Base-by-base conservation (phyloP, 306 rosid genomes). In the Cicer judaicum region DNA sequence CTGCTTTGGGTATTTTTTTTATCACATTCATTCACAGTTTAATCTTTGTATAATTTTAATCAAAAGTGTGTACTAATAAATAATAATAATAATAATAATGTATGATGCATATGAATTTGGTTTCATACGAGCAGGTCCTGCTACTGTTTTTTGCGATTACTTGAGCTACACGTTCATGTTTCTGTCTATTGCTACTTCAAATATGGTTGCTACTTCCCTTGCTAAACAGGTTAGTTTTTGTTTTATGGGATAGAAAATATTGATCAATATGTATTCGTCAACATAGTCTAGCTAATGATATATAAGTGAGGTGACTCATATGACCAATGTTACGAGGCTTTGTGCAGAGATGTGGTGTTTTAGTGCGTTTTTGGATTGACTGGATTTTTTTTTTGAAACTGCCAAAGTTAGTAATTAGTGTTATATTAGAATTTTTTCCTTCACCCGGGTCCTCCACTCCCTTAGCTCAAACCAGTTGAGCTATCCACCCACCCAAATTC, bases 131-230 rank as follows among this genome's bases (percentile, higher is more conserved):
- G 40, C 89, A 93, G 98, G 97, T 36, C 97, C 98, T 18, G 97
- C 77, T 40, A 93, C 98, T 2, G 96, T 93, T 68, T 68, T 93
- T 34, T 93, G 98, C 52, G 98, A 93, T 76, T 83, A 87, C 68
- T 77, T 82, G 79, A 81, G 96, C 81, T 91, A 87, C 16, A 38
- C 68, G 42, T 93, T 93, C 85, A 93, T 93, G 98, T 93, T 93
- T 78, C 90, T 93, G 44, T 89, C 97, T 0, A 70, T 93, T 68
- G 94, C 98, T 5, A 93, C 98, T 74, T 93, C 98, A 1, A 93
- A 93, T 74, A 89, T 93, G 97, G 94, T 93, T 53, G 97, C 98
- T 60, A 91, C 97, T 43, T 85, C 97, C 48, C 94, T 91, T 77
- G 98, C 96, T 52, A 84, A 55, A 77, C 83, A 79, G 97, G 98